Conservation (phyloP, 1,284 basidiomycete genomes). For the Thelephora terrestris region DNA sequence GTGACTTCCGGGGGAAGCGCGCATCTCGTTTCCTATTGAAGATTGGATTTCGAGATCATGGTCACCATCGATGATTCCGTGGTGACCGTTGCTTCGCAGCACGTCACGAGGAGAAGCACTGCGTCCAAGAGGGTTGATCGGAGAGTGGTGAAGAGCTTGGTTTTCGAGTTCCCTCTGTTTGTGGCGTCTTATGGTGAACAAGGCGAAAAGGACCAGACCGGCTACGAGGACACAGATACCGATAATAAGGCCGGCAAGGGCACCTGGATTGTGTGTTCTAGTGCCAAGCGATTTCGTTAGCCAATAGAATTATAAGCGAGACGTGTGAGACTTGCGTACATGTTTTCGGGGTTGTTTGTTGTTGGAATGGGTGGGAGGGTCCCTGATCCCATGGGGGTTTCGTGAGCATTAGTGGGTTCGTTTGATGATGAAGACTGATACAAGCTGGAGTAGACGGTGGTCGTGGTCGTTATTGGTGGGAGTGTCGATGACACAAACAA, state of each 20-base stretch:
- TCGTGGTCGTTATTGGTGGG: no score
- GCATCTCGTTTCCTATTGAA: neutral
- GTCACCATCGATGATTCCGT: neutral
- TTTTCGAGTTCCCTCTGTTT: conserved; percentile 10
- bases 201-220: conserved; percentile 12
- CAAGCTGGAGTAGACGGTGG: neutral
- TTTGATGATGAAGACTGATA: neutral
- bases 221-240: conserved; percentile 16
- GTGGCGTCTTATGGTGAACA: conserved; percentile 17
- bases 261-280: conserved; percentile 17
- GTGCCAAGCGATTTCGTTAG: conserved; percentile 6
- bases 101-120: neutral
- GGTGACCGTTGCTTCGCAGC: neutral
- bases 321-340: neutral
- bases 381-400: neutral
- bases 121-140: no score
- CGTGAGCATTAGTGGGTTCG: neutral
- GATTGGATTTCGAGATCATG: neutral
- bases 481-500: no score
- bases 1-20: no score
- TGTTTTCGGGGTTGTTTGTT: no score
- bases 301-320: neutral
- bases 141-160: neutral
- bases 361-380: neutral
- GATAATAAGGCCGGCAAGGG: conserved; percentile 19